Percentiles rank a stretch among this genome's conserved stretches.
Evolutionary conservation across 495 filamentous ascomycete species (phyloP).

Genomic region (Podospora pseudoanserina): DNA sequence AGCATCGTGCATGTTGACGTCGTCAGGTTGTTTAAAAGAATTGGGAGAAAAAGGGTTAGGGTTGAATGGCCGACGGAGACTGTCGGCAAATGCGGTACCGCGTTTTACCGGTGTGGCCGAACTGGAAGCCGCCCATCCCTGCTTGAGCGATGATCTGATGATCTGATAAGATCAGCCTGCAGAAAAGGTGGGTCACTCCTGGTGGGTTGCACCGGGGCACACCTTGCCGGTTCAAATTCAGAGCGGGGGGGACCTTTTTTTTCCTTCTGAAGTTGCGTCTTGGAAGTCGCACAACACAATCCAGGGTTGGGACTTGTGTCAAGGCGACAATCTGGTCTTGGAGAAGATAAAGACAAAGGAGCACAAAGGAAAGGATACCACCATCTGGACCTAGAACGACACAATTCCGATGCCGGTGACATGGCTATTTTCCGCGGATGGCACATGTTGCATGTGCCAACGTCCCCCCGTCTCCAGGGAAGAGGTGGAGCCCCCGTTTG

Average conservation of each 20-base stretch:
- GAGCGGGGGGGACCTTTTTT: not conserved
- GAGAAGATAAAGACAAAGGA: not conserved
- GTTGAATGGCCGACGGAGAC: not conserved
- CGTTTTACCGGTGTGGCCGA: slow-evolving; percentile 4
- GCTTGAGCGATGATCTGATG: slow-evolving; percentile 24
- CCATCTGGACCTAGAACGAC: not conserved
- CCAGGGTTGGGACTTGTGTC: not conserved
- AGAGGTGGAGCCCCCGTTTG: not conserved
- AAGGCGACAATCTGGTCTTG: not conserved
- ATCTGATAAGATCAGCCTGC: slow-evolving; percentile 36
- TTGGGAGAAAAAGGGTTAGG: not conserved
- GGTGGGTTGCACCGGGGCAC: not conserved
- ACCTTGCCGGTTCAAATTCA: not conserved
- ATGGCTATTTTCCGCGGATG: not conserved
- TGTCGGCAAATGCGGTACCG: not conserved
- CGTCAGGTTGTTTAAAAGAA: not conserved
- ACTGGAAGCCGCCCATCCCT: not conserved
- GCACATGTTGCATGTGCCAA: not conserved
- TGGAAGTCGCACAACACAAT: not conserved
- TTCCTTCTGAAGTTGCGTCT: not conserved
- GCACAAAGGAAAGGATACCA: not conserved
- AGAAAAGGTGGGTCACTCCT: not conserved
- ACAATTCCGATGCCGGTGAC: not conserved
- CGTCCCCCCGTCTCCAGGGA: not conserved
- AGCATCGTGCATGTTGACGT: not conserved